A percentile compares a stretch with the other conserved stretches of the same genome.
Conservation (phyloP, 1,139 yeast species). For the Meyerozyma smithsonii region DNA sequence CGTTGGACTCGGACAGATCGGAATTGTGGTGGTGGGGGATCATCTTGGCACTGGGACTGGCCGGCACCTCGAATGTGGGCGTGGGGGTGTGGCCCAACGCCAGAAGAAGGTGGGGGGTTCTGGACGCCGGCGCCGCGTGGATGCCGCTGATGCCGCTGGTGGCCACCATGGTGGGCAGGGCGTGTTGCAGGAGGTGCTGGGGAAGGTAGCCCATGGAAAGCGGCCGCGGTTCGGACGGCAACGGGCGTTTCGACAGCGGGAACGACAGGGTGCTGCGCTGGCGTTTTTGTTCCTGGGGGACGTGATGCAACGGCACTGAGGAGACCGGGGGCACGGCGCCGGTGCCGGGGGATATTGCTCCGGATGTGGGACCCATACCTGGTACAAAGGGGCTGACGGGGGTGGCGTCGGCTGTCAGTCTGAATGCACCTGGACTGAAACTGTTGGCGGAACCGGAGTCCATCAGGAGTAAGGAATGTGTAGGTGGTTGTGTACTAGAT, state of each 20-base stretch:
- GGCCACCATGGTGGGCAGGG: background rate
- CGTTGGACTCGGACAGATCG: slow-evolving; percentile 41
- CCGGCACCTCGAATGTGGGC: slow-evolving; percentile 42
- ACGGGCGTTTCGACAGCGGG: slow-evolving; percentile 4
- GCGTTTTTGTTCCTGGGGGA: slow-evolving; percentile 3
- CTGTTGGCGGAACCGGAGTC: slow-evolving; percentile 3
- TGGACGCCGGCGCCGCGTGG: background rate
- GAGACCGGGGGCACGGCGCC: slow-evolving; percentile 3
- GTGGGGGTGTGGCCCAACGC: slow-evolving; percentile 31
- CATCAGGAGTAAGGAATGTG: background rate
- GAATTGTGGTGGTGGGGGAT: slow-evolving; percentile 29
- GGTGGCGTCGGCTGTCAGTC: slow-evolving; percentile 4
- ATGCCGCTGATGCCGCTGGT: background rate
- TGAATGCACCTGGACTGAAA: slow-evolving; percentile 2
- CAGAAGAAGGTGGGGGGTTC: background rate
- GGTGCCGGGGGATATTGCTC: background rate
- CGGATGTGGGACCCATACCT: background rate
- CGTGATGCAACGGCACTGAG: background rate
- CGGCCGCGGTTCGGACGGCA: background rate
- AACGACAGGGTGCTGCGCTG: slow-evolving; percentile 1
- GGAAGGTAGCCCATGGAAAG: background rate
- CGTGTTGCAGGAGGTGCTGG: background rate
- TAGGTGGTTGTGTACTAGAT: background rate
- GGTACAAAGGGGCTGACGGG: slow-evolving; percentile 5
- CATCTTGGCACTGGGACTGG: slow-evolving; percentile 32